These are phyloP conservation scores for Botrytis cinerea DNA, from an alignment of 2,329 filamentous ascomycete species.

Conservation along the genomic window DNA sequence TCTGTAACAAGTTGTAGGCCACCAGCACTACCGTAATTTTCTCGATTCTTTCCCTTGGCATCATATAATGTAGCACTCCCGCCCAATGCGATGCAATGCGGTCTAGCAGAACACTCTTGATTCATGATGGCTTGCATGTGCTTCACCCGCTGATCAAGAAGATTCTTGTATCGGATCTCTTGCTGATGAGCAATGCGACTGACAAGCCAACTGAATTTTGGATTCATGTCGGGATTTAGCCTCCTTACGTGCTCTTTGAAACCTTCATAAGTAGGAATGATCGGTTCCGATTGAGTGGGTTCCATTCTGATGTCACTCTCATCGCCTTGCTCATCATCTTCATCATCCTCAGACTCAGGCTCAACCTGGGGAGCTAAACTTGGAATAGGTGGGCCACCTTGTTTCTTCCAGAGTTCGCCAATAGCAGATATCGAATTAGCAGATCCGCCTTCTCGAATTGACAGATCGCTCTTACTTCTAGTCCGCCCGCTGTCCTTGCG, in stretches of 20 bases:
- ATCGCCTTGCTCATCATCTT: conserved; percentile 64
- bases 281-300: conserved; percentile 62
- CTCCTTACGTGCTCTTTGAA: conserved; percentile 74
- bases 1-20: conserved; percentile 58
- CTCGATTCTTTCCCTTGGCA: conserved; percentile 58
- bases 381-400: conserved; percentile 60
- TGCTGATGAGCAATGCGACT: conserved; percentile 84
- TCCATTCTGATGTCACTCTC: conserved; percentile 64
- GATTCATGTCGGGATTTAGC: conserved; percentile 72
- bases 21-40: conserved; percentile 57
- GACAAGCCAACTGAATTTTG: conserved; percentile 62
- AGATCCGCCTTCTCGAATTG: conserved; percentile 2
- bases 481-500: conserved; percentile 55
- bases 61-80: conserved; percentile 66
- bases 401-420: conserved; percentile 55
- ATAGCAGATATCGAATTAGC: conserved; percentile 40
- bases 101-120: conserved; percentile 59
- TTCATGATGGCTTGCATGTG: conserved; percentile 63
- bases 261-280: conserved; percentile 72
- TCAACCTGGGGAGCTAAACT: conserved; percentile 52
- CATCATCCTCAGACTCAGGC: conserved; percentile 50
- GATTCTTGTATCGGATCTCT: conserved; percentile 72
- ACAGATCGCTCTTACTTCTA: conserved; percentile 50
- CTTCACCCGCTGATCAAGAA: conserved; percentile 69
- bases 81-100: conserved; percentile 65